These are phyloP conservation scores for Oryza glaberrima DNA, from an alignment of 176 grass and related monocot species.

Conservation along the genomic window DNA sequence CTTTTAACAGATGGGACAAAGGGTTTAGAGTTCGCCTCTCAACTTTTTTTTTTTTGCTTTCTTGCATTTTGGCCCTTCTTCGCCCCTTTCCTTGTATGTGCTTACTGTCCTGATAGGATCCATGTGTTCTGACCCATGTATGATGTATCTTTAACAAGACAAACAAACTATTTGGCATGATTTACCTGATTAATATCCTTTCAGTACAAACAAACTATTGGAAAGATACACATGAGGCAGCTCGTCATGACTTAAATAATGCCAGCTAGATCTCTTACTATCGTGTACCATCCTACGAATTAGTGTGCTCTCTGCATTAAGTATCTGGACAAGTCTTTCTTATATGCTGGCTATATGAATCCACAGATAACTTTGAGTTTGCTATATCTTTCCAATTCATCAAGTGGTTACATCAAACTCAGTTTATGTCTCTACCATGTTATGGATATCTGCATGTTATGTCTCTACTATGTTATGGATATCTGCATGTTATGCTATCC, in stretches of 20 bases:
- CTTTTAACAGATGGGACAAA: slow-evolving; percentile 1
- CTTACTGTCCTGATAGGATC: not conserved
- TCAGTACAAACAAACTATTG: not conserved
- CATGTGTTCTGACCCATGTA: slow-evolving; percentile 18
- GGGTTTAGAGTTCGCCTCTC: not conserved
- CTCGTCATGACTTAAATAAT: slow-evolving; percentile 23
- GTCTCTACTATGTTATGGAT: too few species aligned
- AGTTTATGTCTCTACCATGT: not conserved
- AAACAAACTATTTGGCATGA: slow-evolving; percentile 32
- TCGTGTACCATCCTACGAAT: not conserved
- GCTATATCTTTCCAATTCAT: slow-evolving; percentile 28
- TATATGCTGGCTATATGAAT: slow-evolving; percentile 25
- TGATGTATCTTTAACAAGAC: not conserved
- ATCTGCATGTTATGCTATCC: not conserved
- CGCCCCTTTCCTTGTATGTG: not conserved
- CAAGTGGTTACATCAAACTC: slow-evolving; percentile 9
- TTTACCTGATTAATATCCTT: not conserved
- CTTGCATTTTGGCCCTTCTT: not conserved
- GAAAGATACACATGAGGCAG: slow-evolving; percentile 28
- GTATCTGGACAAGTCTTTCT: not conserved
- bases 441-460: not conserved
- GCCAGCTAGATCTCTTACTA: not conserved
- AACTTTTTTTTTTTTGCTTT: not conserved
- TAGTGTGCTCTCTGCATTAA: not conserved
- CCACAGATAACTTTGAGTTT: slow-evolving; percentile 28